Conservation (phyloP, 805 yeast species). For the Starmerella powellii region DNA sequence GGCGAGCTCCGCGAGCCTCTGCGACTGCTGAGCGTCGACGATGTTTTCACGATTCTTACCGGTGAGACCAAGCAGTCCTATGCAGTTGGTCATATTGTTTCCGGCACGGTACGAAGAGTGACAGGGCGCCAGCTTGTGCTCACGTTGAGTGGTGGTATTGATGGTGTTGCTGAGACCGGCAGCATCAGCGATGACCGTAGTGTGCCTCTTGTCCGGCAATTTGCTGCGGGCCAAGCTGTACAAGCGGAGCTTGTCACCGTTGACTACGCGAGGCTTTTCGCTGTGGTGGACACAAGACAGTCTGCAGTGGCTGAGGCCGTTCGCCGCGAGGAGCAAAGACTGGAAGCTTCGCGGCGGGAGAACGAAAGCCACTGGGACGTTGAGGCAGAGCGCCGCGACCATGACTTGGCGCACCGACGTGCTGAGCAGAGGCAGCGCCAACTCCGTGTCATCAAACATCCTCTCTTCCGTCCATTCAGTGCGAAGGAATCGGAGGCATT, state of each 20-base stretch:
- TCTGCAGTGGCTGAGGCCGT: slow-evolving; percentile 49
- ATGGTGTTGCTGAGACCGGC: slow-evolving; percentile 36
- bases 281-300: slow-evolving; percentile 58
- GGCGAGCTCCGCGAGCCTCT: slow-evolving; percentile 72
- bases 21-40: slow-evolving; percentile 51
- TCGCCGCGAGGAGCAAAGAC: slow-evolving; percentile 25
- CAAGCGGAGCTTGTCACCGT: slow-evolving; percentile 66
- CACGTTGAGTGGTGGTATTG: slow-evolving; percentile 48
- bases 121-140: slow-evolving; percentile 36
- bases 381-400: slow-evolving; percentile 47
- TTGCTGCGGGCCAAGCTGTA: slow-evolving; percentile 57
- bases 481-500: slow-evolving; percentile 84
- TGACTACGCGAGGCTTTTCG: slow-evolving; percentile 62
- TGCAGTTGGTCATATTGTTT: slow-evolving; percentile 56
- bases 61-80: slow-evolving; percentile 70
- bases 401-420: slow-evolving; percentile 54
- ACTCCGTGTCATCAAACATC: slow-evolving; percentile 77
- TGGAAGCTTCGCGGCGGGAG: slow-evolving; percentile 27
- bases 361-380: slow-evolving; percentile 68
- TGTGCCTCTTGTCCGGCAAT: slow-evolving; percentile 23
- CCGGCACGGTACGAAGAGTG: slow-evolving; percentile 61
- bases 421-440: slow-evolving; percentile 57
- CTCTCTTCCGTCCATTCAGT: slow-evolving; percentile 73
- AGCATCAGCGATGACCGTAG: slow-evolving; percentile 30
- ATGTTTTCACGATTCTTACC: slow-evolving; percentile 77